Conservation (phyloP, 345 rosid species). For the Boechera retrofracta region DNA sequence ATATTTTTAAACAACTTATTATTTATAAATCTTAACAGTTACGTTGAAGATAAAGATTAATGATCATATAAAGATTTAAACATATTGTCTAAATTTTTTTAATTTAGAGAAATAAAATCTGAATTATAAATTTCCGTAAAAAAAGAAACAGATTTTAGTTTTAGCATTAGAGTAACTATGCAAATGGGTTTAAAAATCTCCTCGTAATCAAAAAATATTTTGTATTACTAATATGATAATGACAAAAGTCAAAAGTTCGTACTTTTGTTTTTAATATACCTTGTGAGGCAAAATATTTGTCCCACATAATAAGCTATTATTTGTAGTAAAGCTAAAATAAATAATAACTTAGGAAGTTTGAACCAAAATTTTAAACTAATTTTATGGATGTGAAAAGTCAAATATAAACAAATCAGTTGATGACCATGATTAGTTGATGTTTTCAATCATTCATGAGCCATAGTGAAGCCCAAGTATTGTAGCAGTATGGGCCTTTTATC, state of each 20-base stretch:
- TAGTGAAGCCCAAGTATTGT: conserved; percentile 11
- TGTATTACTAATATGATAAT: too few species aligned
- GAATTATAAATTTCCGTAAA: neutral
- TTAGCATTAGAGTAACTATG: neutral
- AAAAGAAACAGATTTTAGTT: too few species aligned
- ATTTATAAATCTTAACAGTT: neutral
- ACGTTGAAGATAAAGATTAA: neutral
- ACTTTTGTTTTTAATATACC: too few species aligned
- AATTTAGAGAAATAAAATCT: too few species aligned
- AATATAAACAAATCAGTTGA: too few species aligned
- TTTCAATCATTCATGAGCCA: neutral
- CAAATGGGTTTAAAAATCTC: too few species aligned
- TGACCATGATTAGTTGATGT: neutral
- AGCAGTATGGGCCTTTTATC: neutral
- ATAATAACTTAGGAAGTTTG: neutral
- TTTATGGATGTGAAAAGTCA: neutral
- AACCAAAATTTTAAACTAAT: neutral
- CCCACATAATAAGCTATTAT: neutral
- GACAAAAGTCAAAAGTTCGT: too few species aligned
- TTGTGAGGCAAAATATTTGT: too few species aligned
- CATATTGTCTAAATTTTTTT: too few species aligned
- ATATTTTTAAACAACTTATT: neutral
- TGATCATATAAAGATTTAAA: neutral
- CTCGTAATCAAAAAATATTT: too few species aligned
- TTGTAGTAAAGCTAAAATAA: neutral